Percentiles rank a stretch among this genome's conserved stretches.
Evolutionary conservation across 2,329 filamentous ascomycete genomes (phyloP).

Genomic region (Cordyceps javanica): DNA sequence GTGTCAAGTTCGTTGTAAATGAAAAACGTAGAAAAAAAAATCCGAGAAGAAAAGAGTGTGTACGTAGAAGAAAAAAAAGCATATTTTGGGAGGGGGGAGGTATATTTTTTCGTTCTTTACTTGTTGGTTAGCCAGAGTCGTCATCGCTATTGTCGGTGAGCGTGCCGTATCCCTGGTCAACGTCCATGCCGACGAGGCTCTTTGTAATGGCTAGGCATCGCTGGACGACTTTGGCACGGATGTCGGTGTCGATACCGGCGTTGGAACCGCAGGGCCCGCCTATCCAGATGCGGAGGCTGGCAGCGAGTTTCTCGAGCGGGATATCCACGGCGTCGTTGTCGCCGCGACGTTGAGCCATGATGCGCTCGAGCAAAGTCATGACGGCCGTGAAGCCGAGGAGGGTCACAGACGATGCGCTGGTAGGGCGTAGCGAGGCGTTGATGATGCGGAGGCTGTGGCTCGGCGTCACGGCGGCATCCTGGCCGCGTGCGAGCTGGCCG

Average conservation of each 20-base stretch:
- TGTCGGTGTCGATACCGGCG: conserved; percentile 42
- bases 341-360: conserved; percentile 41
- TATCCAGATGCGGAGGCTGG: conserved; percentile 55
- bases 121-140: not conserved
- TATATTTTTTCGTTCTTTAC: not conserved
- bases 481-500: conserved; percentile 46
- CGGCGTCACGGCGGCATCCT: conserved; percentile 28
- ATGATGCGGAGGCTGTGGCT: conserved; percentile 42
- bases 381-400: conserved; percentile 55
- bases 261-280: conserved; percentile 45
- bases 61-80: not conserved
- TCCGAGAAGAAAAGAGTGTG: not conserved
- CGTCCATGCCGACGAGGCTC: conserved; percentile 52
- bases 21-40: not conserved
- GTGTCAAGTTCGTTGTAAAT: too few relatives aligned
- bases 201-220: conserved; percentile 51
- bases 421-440: conserved; percentile 40
- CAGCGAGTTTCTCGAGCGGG: conserved; percentile 51
- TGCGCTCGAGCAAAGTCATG: conserved; percentile 50
- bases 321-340: conserved; percentile 37
- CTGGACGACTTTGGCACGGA: conserved; percentile 50
- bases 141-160: conserved; percentile 44
- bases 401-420: conserved; percentile 38
- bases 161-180: conserved; percentile 54
- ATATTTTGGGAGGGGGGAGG: not conserved